These are phyloP conservation scores for Powellomyces hirtus DNA, from an alignment of 192 early-diverging fungal genomes.

Conservation along the genomic window DNA sequence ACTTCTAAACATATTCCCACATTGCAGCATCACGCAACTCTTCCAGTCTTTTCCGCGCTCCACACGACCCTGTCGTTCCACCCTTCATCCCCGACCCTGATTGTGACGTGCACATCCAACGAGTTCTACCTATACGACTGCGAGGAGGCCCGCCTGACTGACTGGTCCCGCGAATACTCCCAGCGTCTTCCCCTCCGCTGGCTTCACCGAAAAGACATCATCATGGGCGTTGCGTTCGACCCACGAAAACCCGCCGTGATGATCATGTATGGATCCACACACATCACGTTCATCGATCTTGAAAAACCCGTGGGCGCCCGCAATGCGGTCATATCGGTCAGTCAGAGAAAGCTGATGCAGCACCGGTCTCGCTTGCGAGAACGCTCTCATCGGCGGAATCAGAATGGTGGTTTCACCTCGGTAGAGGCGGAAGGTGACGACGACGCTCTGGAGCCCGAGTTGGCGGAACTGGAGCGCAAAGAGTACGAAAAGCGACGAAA, in stretches of 20 bases:
- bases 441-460: conserved; percentile 4
- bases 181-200: conserved; percentile 67
- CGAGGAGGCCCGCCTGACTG: conserved; percentile 56
- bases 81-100: conserved; percentile 51
- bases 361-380: not conserved
- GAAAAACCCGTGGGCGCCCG: conserved; percentile 51
- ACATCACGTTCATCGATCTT: conserved; percentile 75
- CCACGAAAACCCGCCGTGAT: conserved; percentile 61
- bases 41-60: conserved; percentile 59
- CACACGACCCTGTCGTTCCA: conserved; percentile 71
- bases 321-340: conserved; percentile 43
- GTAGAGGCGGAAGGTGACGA: not conserved
- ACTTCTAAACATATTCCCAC: not conserved
- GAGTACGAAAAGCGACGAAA: conserved; percentile 4
- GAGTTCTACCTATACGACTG: conserved; percentile 81
- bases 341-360: not conserved
- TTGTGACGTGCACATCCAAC: conserved; percentile 63
- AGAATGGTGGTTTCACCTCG: not conserved
- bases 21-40: conserved; percentile 59
- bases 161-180: conserved; percentile 79
- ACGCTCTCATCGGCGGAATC: not conserved
- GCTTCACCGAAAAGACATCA: conserved; percentile 61
- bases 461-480: conserved; percentile 7
- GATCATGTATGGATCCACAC: conserved; percentile 66
- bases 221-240: conserved; percentile 72